Base-by-base conservation (phyloP, 1,284 basidiomycete genomes). In the Ustilago bromivora region DNA sequence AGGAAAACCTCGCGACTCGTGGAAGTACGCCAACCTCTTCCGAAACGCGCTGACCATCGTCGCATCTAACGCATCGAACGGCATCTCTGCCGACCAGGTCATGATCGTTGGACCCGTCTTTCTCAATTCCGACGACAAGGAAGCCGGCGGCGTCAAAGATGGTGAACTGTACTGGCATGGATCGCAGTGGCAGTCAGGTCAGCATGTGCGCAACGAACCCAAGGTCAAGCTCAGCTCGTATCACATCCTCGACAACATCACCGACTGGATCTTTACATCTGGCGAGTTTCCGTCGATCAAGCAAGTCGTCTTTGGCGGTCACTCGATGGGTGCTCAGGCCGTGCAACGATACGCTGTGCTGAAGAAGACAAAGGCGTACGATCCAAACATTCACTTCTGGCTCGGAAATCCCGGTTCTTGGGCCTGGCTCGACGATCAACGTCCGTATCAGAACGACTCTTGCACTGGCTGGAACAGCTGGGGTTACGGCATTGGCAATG, bases 371-470 rank as follows among this genome's bases (percentile, higher is more conserved):
- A 81, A 80, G 56, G 58, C 65, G 31, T 84, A 84, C 59, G 83
- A 84, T 41, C 49, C 57, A 54, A 82, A 81, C 36, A 32, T 85
- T 41, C 76, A 66, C 32, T 85, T 71, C 47, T 85, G 82, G 82
- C 49, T 84, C 19, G 84, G 80, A 31, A 84, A 85, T 43, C 84
- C 84, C 4, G 83, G 82, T 71, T 82, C 79, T 3, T 85, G 74
- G 71, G 65, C 79, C 0, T 85, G 79, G 77, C 55, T 84, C 2
- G 71, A 66, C 19, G 70, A 76, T 34, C 57, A 72, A 15, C 73
- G 81, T 34, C 66, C 82, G 17, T 71, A 71, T 31, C 35, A 58
- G 28, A 78, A 76, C 66, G 64, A 52, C 8, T 64, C 61, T 15
- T 71, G 69, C 32, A 6, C 19, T 6, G 58, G 61, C 11, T 61